phyloP scores from a whole-genome alignment of 371 early-diverging fungal genomes.

The Rhizopus sp. region DNA sequence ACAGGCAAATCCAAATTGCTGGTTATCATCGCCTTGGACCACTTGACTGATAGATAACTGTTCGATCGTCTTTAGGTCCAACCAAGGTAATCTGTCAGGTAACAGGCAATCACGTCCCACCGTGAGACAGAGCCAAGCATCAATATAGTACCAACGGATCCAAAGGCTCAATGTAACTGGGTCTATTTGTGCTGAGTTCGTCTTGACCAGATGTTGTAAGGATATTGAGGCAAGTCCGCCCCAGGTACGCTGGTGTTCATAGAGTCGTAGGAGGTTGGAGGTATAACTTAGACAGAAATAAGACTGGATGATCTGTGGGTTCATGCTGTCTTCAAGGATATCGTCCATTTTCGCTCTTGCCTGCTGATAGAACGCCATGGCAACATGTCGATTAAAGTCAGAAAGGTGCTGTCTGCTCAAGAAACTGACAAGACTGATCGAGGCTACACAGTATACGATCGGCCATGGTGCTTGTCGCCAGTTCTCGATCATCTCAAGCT shows the following conservation, averaged over 20 bases:
- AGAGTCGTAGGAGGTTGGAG: constrained; percentile 29
- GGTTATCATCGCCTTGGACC: constrained; percentile 2
- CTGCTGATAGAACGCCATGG: constrained; percentile 31
- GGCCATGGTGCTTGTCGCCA: constrained; percentile 22
- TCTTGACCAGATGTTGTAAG: constrained; percentile 21
- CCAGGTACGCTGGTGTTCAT: constrained; percentile 39
- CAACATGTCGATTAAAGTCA: constrained; percentile 18
- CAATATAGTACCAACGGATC: constrained; percentile 51
- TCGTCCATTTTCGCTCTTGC: constrained; percentile 31
- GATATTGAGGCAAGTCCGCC: constrained; percentile 30
- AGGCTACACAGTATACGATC: constrained; percentile 31
- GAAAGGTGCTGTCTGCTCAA: constrained; percentile 7
- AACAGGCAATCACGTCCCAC: constrained; percentile 39
- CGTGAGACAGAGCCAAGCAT: constrained; percentile 50
- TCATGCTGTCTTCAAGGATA: constrained; percentile 27
- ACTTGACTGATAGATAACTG: not conserved
- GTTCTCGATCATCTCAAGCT: constrained; percentile 15
- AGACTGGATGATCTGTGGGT: constrained; percentile 23
- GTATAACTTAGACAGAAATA: constrained; percentile 37
- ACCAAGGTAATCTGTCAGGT: constrained; percentile 28
- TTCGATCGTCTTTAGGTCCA: constrained; percentile 7
- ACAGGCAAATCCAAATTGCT: constrained; percentile 26
- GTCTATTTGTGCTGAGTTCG: constrained; percentile 5
- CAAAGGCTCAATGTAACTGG: constrained; percentile 17
- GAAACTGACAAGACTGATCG: constrained; percentile 30